Evolutionary conservation across 805 yeast species (phyloP), one percentile per base, ranked within the genome.

Genomic region (Naumovozyma baii): DNA sequence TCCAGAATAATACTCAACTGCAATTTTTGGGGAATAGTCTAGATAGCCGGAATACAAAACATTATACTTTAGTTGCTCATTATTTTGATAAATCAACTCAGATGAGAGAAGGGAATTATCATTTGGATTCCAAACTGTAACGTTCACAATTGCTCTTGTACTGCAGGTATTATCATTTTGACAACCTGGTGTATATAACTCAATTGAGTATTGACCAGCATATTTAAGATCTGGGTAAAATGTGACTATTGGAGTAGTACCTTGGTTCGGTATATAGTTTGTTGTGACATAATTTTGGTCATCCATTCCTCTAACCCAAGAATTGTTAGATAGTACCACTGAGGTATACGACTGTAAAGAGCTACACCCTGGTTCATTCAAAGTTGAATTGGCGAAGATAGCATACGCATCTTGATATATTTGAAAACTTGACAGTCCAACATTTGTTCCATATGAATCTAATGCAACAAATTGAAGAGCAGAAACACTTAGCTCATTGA

Each of bases 111-210:
- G 50, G 1, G 70, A 41, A 3, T 62, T 62, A 13, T 64, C 51
- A 0, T 54, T 48, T 0, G 57, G 51, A 17, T 72, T 74, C 46
- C 50, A 42, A 2, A 88, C 66, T 0, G 94, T 72, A 0, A 80
- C 95, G 50, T 84, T 84, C 3, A 84, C 90, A 18, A 75, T 71
- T 9, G 94, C 90, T 55, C 98, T 72, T 16, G 63, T 42, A 17
- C 56, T 48, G 62, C 98, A 92, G 0, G 92, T 71, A 37, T 64
- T 61, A 55, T 83, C 95, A 3, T 50, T 56, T 1, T 58, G 39
- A 63, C 98, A 92, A 0, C 97, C 97, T 0, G 96, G 96, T 0
- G 98, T 92, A 50, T 75, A 80, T 37, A 88, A 50, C 38, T 75
- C 65, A 18, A 92, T 68, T 0, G 84, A 67, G 58, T 86, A 92